Conservation (phyloP, 768 basidiomycete genomes). For the Collybiopsis confluens region DNA sequence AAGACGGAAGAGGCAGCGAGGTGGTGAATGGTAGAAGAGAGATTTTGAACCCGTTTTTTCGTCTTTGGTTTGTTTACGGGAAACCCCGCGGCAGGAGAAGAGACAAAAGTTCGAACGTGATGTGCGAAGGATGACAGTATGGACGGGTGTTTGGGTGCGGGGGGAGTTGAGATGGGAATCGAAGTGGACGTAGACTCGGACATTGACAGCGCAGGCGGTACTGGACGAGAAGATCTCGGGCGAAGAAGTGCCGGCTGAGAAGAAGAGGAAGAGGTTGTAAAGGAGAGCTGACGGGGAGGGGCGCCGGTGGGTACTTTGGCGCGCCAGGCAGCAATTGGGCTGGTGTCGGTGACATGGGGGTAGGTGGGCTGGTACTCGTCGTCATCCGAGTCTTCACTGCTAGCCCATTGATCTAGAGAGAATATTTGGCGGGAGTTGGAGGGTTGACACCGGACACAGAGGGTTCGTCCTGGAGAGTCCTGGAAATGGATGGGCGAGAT, state of each 20-base stretch:
- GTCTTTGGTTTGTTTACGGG: background rate
- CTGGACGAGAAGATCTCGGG: background rate
- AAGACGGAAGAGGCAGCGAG: background rate
- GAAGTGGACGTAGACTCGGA: background rate
- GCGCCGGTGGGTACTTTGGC: background rate
- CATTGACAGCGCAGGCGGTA: background rate
- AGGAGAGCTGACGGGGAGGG: background rate
- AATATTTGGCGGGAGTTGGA: background rate
- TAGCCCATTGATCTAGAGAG: background rate
- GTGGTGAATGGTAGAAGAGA: background rate
- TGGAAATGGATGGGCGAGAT: background rate
- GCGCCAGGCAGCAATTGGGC: constrained; percentile 1
- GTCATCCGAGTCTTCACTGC: background rate
- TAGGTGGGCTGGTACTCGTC: background rate
- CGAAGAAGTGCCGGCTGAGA: background rate
- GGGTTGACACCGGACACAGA: background rate
- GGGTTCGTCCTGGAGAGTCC: background rate
- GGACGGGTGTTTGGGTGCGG: background rate
- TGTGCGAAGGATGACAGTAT: background rate
- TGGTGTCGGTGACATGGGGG: background rate
- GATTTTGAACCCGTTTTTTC: background rate
- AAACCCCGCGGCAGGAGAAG: background rate
- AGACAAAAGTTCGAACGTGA: constrained; percentile 1
- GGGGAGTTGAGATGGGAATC: background rate
- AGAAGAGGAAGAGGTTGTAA: background rate